Conservation (phyloP, 2,329 filamentous ascomycete species). For the Fusarium tjaetaba region DNA sequence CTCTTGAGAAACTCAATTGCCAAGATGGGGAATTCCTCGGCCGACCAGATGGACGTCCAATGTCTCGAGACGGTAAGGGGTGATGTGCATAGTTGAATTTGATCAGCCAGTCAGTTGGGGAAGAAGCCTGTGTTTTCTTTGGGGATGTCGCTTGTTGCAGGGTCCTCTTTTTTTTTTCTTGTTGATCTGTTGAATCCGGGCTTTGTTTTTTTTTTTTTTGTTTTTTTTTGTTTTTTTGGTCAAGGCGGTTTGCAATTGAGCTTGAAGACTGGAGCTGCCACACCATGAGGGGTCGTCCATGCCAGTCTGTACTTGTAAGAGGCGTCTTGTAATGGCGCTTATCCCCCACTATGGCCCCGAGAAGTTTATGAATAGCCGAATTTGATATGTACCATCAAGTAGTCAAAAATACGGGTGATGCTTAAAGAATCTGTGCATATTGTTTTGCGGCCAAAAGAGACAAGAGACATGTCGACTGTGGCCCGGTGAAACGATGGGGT, state of each 20-base stretch:
- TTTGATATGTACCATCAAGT: conserved; percentile 1
- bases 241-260: conserved; percentile 31
- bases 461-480: not conserved
- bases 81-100: conserved; percentile 11
- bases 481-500: conserved; percentile 21
- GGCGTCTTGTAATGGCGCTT: conserved; percentile 19
- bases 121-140: conserved; percentile 39
- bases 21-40: conserved; percentile 7
- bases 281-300: conserved; percentile 6
- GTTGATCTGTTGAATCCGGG: conserved; percentile 47
- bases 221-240: not conserved
- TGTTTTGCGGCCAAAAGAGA: conserved; percentile 22
- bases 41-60: not conserved
- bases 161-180: conserved; percentile 41
- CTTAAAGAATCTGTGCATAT: conserved; percentile 3
- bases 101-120: conserved; percentile 41
- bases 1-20: conserved; percentile 4
- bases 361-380: conserved; percentile 23
- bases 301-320: conserved; percentile 21
- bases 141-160: conserved; percentile 40
- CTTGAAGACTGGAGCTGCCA: conserved; percentile 32
- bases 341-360: conserved; percentile 30
- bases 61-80: conserved; percentile 8
- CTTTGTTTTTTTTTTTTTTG: conserved; percentile 15
- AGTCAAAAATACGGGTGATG: not conserved